phyloP scores from a whole-genome alignment of 2,329 filamentous ascomycete species.

The Aspergillus sp. region DNA sequence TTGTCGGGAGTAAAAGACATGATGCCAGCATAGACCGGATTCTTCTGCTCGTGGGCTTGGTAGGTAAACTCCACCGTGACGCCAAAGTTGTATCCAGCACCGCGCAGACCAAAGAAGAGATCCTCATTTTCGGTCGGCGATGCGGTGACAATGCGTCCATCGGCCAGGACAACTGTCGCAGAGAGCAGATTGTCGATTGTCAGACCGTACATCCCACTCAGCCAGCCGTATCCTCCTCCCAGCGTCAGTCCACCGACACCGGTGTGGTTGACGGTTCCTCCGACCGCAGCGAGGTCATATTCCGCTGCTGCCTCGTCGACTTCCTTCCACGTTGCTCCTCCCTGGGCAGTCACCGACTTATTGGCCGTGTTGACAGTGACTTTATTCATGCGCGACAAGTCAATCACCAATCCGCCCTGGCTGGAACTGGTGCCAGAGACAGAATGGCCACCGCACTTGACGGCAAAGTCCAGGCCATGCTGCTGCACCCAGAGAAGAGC shows the following conservation, averaged over 20 bases:
- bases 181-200: slow-evolving; percentile 47
- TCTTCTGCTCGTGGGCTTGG: slow-evolving; percentile 27
- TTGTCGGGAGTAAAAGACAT: slow-evolving; percentile 20
- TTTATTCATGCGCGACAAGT: slow-evolving; percentile 49
- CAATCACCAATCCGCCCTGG: slow-evolving; percentile 53
- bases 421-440: slow-evolving; percentile 52
- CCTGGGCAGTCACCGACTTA: slow-evolving; percentile 46
- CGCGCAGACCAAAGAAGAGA: slow-evolving; percentile 46
- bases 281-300: slow-evolving; percentile 54
- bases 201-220: slow-evolving; percentile 52
- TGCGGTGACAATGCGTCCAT: slow-evolving; percentile 32
- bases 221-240: slow-evolving; percentile 56
- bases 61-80: slow-evolving; percentile 43
- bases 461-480: slow-evolving; percentile 20
- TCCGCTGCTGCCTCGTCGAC: slow-evolving; percentile 50
- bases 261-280: slow-evolving; percentile 59
- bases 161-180: slow-evolving; percentile 36
- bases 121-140: slow-evolving; percentile 43
- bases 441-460: slow-evolving; percentile 39
- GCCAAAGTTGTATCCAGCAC: slow-evolving; percentile 44
- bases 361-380: slow-evolving; percentile 45
- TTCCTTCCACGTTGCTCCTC: slow-evolving; percentile 53
- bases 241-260: slow-evolving; percentile 57
- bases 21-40: slow-evolving; percentile 30
- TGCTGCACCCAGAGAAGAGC: slow-evolving; percentile 43